Evolutionary conservation across 768 basidiomycete species (phyloP).

Genomic region (Cystobasidium tubakii): DNA sequence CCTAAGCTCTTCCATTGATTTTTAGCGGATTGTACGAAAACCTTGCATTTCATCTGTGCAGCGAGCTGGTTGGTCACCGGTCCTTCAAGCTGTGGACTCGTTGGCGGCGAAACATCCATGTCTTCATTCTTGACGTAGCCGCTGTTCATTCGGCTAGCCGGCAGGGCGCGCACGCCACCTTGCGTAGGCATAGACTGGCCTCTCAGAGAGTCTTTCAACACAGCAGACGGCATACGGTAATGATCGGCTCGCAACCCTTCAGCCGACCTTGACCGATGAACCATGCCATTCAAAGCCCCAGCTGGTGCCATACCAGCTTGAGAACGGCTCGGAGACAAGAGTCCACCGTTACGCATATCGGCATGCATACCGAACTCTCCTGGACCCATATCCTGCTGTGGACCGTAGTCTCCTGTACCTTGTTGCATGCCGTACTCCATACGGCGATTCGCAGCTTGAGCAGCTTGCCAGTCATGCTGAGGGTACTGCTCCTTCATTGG

Average conservation of each 20-base stretch:
- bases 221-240: slow-evolving; percentile 37
- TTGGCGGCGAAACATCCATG: slow-evolving; percentile 66
- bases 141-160: slow-evolving; percentile 28
- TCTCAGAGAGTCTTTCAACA: slow-evolving; percentile 33
- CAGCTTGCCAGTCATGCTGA: neutral
- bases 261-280: slow-evolving; percentile 49
- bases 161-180: slow-evolving; percentile 1
- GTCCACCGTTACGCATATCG: slow-evolving; percentile 35
- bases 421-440: neutral
- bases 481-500: slow-evolving; percentile 16
- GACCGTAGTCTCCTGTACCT: neutral
- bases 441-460: slow-evolving; percentile 28
- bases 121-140: slow-evolving; percentile 26
- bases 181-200: slow-evolving; percentile 23
- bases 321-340: slow-evolving; percentile 39
- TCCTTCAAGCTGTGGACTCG: slow-evolving; percentile 64
- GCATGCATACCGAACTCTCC: neutral
- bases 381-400: neutral
- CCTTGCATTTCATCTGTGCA: slow-evolving; percentile 95
- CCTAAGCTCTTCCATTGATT: slow-evolving; percentile 94
- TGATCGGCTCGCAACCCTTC: slow-evolving; percentile 41
- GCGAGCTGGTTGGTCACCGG: slow-evolving; percentile 66
- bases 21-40: slow-evolving; percentile 90
- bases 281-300: neutral
- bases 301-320: slow-evolving; percentile 20